A percentile compares a stretch with the other conserved stretches of the same genome.
phyloP scores from a whole-genome alignment of 1,139 yeast genomes.

The Suhomyces ambrosiae region DNA sequence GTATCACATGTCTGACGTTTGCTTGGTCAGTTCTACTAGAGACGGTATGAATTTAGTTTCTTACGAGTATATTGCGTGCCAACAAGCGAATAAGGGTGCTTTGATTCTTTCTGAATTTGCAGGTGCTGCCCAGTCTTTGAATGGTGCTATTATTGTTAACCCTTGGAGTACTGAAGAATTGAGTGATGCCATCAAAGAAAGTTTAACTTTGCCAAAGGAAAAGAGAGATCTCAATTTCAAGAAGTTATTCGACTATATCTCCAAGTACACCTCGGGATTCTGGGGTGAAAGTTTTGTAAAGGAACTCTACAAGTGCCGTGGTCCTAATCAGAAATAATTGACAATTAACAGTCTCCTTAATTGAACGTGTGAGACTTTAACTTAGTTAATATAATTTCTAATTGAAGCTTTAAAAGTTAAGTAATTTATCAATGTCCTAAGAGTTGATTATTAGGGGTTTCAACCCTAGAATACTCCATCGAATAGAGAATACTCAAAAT shows the following conservation, averaged over 20 bases:
- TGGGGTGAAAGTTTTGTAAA: slow-evolving; percentile 98
- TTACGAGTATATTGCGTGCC: slow-evolving; percentile 96
- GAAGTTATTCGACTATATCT: slow-evolving; percentile 80
- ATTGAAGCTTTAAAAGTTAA: background rate
- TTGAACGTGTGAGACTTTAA: too few relatives aligned
- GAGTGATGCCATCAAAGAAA: slow-evolving; percentile 82
- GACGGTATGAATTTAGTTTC: slow-evolving; percentile 98
- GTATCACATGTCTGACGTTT: slow-evolving; percentile 84
- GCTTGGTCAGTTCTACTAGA: slow-evolving; percentile 90
- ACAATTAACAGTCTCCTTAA: too few relatives aligned
- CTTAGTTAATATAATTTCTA: background rate
- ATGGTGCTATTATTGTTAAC: slow-evolving; percentile 90
- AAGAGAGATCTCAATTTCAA: slow-evolving; percentile 76
- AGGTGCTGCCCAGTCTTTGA: slow-evolving; percentile 97
- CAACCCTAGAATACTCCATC: too few relatives aligned
- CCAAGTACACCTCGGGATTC: slow-evolving; percentile 89
- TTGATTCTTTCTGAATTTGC: slow-evolving; percentile 91
- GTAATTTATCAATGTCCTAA: too few relatives aligned
- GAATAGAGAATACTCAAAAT: too few relatives aligned
- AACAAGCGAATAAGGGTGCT: slow-evolving; percentile 81
- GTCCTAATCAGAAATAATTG: background rate
- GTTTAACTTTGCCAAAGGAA: slow-evolving; percentile 82
- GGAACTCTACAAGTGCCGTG: slow-evolving; percentile 59
- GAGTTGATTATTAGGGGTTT: too few relatives aligned
- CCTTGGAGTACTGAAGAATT: slow-evolving; percentile 99